Percentiles rank a stretch among this genome's conserved stretches.
Conservation (phyloP, 2,329 filamentous ascomycete genomes). For the Didymella sp. region DNA sequence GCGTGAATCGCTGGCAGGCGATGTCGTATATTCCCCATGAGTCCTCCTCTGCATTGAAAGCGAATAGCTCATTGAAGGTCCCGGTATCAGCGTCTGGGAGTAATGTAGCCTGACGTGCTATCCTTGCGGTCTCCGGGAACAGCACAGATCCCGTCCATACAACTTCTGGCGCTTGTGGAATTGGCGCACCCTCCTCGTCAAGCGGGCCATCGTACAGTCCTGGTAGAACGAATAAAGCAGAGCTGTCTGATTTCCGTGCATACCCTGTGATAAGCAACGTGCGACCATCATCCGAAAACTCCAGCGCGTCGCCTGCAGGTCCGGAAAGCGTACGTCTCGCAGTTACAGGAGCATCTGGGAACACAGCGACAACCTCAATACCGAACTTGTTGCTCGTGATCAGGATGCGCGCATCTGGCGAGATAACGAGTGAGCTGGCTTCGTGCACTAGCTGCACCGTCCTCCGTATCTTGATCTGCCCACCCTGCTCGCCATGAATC, state of each 20-base stretch:
- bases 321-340: conserved; percentile 47
- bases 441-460: conserved; percentile 79
- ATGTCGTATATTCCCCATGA: conserved; percentile 53
- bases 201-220: conserved; percentile 50
- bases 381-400: conserved; percentile 85
- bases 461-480: conserved; percentile 70
- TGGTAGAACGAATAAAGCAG: conserved; percentile 49
- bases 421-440: conserved; percentile 79
- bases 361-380: conserved; percentile 85
- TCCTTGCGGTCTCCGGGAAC: conserved; percentile 50
- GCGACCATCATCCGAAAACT: conserved; percentile 51
- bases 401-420: conserved; percentile 80
- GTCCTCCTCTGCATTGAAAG: conserved; percentile 51
- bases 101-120: conserved; percentile 49
- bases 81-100: conserved; percentile 49
- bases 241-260: conserved; percentile 45
- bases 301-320: conserved; percentile 45
- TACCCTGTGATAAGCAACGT: conserved; percentile 50
- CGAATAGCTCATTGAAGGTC: conserved; percentile 51
- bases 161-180: conserved; percentile 45
- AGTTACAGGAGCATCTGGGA: conserved; percentile 60
- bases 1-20: conserved; percentile 47
- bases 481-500: conserved; percentile 56
- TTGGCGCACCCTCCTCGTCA: conserved; percentile 50
- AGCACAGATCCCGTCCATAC: conserved; percentile 51